Base-by-base conservation (phyloP, 164 flowering plant genomes). In the Protea cynaroides region DNA sequence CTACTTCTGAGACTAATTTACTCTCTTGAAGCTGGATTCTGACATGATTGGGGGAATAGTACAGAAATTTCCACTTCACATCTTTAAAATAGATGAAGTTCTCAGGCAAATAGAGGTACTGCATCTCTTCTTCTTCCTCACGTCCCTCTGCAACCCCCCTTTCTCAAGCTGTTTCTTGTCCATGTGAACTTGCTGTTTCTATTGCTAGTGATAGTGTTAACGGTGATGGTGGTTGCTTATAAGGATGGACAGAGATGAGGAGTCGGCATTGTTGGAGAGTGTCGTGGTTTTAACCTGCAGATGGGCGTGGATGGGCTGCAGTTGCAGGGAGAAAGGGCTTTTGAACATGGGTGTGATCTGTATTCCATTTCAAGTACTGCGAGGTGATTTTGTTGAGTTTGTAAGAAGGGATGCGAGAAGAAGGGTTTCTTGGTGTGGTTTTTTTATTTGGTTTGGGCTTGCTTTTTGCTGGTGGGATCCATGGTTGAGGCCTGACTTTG, bases 381-480 rank as follows among this genome's bases (percentile, higher is more conserved):
- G 62, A 43, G 29, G 74, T 63, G 29, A 63, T 69, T 68, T 51
- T 71, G 54, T 64, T 62, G 64, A 72, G 65, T 24, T 70, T 61
- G 43, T 75, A 64, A 9, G 70, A 55, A 58, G 78, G 19, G 56
- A 34, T 4, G 34, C 1, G 59, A 13, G 12, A 49, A 3, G 24
- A 15, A 58, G 62, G 65, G 67, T 56, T 55, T 66, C 29, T 53
- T 23, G 67, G 51, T n/a, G 62, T 29, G 34, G 34, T n/a, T 29
- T 29, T 29, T 29, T 1, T 63, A 51, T 4, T 52, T n/a, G 46
- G 69, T 56, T 62, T 69, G 67, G 34, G 70, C 65, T 25, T 72
- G 79, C 53, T 69, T 75, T 70, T 68, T 75, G 67, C 21, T 61
- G 43, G 75, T 78, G 77, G 82, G 81, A 78, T 83, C 86, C 84